Conservation (phyloP, 169 alveolate genomes). For the Plasmodium adleri region DNA sequence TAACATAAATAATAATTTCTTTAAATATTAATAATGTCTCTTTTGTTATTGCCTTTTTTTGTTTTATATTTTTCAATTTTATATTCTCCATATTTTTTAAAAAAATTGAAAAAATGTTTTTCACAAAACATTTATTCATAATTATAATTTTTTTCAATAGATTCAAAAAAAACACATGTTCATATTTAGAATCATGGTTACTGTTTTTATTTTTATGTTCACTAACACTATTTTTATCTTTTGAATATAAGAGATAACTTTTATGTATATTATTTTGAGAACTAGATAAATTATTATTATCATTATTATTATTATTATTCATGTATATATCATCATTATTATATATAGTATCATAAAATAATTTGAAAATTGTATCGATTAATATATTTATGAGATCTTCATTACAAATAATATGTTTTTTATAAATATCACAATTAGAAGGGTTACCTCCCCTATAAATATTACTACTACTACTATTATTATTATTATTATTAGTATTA, state of each 20-base stretch:
- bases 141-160: slow-evolving; percentile 59
- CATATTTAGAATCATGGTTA: slow-evolving; percentile 7
- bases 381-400: slow-evolving; percentile 62
- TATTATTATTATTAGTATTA: not conserved
- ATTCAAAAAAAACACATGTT: not conserved
- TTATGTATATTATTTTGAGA: slow-evolving; percentile 25
- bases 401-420: slow-evolving; percentile 43
- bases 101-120: slow-evolving; percentile 74
- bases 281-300: not conserved
- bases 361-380: slow-evolving; percentile 56
- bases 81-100: slow-evolving; percentile 41
- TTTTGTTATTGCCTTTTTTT: not conserved
- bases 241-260: slow-evolving; percentile 67
- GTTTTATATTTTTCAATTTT: slow-evolving; percentile 2
- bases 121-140: slow-evolving; percentile 72
- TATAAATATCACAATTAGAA: too few species aligned
- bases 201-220: not conserved
- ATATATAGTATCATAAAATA: slow-evolving; percentile 12
- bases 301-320: not conserved
- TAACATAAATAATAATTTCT: slow-evolving; percentile 37
- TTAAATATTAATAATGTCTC: slow-evolving; percentile 37
- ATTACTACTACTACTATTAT: not conserved
- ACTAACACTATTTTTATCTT: slow-evolving; percentile 20
- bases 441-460: not conserved
- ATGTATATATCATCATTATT: not conserved